Percentiles rank a stretch among this genome's conserved stretches.
Conservation (phyloP, 805 yeast species). For the Metschnikowia borealis region DNA sequence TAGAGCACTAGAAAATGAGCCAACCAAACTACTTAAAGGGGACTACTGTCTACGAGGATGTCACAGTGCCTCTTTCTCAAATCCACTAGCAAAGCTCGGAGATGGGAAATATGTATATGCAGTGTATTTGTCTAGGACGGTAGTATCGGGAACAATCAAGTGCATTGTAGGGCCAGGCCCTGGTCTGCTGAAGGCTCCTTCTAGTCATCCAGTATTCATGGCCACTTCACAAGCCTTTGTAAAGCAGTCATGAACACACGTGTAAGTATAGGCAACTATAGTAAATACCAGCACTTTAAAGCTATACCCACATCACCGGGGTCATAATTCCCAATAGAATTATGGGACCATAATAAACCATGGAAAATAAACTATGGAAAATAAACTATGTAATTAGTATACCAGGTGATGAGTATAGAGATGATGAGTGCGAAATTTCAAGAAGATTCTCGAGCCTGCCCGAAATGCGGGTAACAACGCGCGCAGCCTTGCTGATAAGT, state of each 20-base stretch:
- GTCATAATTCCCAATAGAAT: too few species aligned
- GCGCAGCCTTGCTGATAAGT: conserved; percentile 3
- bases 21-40: too few species aligned
- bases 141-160: conserved; percentile 45
- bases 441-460: conserved; percentile 11
- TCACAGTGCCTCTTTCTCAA: conserved; percentile 74
- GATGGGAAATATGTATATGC: conserved; percentile 76
- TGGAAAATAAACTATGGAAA: too few species aligned
- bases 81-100: conserved; percentile 59
- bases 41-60: conserved; percentile 32
- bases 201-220: conserved; percentile 18
- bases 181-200: conserved; percentile 11
- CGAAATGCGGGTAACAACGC: conserved; percentile 7
- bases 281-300: too few species aligned
- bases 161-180: conserved; percentile 10
- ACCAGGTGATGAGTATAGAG: not conserved
- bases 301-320: too few species aligned
- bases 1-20: too few species aligned
- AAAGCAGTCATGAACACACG: conserved; percentile 8
- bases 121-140: conserved; percentile 61
- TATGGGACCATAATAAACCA: too few species aligned
- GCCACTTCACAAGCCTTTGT: conserved; percentile 16
- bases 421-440: conserved; percentile 1
- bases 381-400: too few species aligned
- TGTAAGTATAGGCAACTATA: too few species aligned